Percentiles rank a stretch among this genome's conserved stretches.
Evolutionary conservation across 2,329 filamentous ascomycete genomes (phyloP).

Genomic region (Aureobasidium pullulans): DNA sequence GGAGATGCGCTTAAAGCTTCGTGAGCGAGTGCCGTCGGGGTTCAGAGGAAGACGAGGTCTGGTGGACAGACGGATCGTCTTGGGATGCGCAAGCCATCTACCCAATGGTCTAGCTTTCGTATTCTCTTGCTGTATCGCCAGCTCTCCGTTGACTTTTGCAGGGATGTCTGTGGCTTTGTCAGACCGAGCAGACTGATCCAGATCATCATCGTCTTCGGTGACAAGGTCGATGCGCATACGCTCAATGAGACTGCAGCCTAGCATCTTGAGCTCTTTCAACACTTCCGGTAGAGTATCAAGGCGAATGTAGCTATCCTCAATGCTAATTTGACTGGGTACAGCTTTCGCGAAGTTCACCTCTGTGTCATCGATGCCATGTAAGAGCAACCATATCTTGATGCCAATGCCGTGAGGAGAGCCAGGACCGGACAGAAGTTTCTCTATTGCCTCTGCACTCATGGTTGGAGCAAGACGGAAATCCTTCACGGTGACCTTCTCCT

Average conservation of each 20-base stretch:
- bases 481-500: slow-evolving; percentile 55
- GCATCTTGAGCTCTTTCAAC: slow-evolving; percentile 57
- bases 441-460: slow-evolving; percentile 59
- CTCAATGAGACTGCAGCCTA: slow-evolving; percentile 63
- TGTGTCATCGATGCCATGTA: slow-evolving; percentile 72
- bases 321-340: slow-evolving; percentile 81
- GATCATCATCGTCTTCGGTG: slow-evolving; percentile 37
- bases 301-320: slow-evolving; percentile 82
- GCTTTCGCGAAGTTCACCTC: slow-evolving; percentile 65
- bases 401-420: slow-evolving; percentile 67
- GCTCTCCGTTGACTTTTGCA: not conserved
- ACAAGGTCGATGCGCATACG: slow-evolving; percentile 74
- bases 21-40: slow-evolving; percentile 46
- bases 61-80: slow-evolving; percentile 73
- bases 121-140: not conserved
- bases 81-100: slow-evolving; percentile 75
- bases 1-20: slow-evolving; percentile 63
- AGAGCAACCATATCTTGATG: slow-evolving; percentile 62
- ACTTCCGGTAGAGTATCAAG: slow-evolving; percentile 60
- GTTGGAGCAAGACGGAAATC: slow-evolving; percentile 56
- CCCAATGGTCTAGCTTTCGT: not conserved
- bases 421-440: slow-evolving; percentile 61
- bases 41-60: slow-evolving; percentile 52
- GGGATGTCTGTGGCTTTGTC: not conserved
- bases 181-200: slow-evolving; percentile 21